Conservation (phyloP, 352 stramenopile genomes). For the Saprolegnia diclina region DNA sequence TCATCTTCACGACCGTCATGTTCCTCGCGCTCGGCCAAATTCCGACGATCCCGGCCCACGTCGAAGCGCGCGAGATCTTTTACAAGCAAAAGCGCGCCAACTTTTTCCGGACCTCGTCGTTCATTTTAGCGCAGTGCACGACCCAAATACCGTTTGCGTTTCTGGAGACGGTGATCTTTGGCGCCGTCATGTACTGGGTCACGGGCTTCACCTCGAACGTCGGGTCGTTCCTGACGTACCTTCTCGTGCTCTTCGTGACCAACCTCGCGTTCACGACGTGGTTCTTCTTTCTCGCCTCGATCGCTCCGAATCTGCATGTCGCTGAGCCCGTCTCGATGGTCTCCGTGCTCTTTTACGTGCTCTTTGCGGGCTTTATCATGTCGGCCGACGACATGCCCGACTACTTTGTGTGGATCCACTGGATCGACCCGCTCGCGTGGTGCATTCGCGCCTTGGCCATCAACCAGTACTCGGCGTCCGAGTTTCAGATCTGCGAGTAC, state of each 20-base stretch:
- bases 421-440: constrained; percentile 28
- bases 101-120: constrained; percentile 76
- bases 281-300: constrained; percentile 58
- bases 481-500: constrained; percentile 27
- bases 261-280: constrained; percentile 34
- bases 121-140: constrained; percentile 44
- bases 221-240: constrained; percentile 37
- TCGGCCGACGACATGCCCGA: constrained; percentile 27
- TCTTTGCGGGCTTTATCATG: constrained; percentile 33
- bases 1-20: constrained; percentile 73
- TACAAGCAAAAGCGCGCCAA: constrained; percentile 68
- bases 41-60: constrained; percentile 52
- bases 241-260: constrained; percentile 30
- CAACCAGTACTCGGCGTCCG: constrained; percentile 21
- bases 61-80: constrained; percentile 51
- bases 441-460: constrained; percentile 17
- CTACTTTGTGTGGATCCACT: constrained; percentile 28
- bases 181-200: constrained; percentile 74
- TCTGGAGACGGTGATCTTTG: constrained; percentile 67
- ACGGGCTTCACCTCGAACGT: constrained; percentile 44
- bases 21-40: constrained; percentile 72
- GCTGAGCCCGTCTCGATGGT: constrained; percentile 59
- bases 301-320: constrained; percentile 42
- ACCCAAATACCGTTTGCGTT: constrained; percentile 40
- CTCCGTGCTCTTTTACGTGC: constrained; percentile 52